Conservation (phyloP, 306 rosid species). For the Hippophae rhamnoides region DNA sequence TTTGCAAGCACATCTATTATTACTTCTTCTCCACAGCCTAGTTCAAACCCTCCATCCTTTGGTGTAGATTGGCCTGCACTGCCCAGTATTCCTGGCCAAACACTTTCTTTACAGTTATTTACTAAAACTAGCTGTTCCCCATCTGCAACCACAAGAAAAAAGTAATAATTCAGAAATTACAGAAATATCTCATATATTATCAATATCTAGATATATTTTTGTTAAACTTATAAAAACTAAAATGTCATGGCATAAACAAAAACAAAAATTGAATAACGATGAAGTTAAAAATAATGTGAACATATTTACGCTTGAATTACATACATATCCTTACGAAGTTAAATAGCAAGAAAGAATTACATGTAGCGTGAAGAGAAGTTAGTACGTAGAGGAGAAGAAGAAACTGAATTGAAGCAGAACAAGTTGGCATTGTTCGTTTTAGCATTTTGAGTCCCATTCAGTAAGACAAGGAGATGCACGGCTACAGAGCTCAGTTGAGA, state of each 20-base stretch:
- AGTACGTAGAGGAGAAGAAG: slow-evolving; percentile 26
- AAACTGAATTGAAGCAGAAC: slow-evolving; percentile 19
- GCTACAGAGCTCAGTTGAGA: background rate
- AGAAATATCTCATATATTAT: no score
- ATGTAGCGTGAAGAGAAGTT: slow-evolving; percentile 25
- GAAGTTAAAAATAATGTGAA: background rate
- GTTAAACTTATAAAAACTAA: no score
- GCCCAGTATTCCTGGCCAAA: slow-evolving; percentile 95
- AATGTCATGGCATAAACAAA: no score
- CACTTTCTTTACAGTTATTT: slow-evolving; percentile 76
- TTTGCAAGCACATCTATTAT: slow-evolving; percentile 61
- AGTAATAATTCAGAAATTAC: no score
- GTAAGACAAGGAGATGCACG: background rate
- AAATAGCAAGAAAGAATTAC: slow-evolving; percentile 24
- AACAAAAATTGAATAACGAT: background rate
- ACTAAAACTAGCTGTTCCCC: slow-evolving; percentile 75
- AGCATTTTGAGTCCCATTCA: background rate
- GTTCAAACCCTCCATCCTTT: slow-evolving; percentile 68
- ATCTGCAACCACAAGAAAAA: slow-evolving; percentile 33
- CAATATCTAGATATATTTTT: no score
- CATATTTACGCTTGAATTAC: no score
- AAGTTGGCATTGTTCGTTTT: slow-evolving; percentile 30
- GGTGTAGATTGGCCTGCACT: slow-evolving; percentile 69
- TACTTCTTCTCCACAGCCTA: slow-evolving; percentile 64
- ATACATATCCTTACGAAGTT: no score